Conservation (phyloP, 148 eudicot species). For the Nepenthes mirabilis region DNA sequence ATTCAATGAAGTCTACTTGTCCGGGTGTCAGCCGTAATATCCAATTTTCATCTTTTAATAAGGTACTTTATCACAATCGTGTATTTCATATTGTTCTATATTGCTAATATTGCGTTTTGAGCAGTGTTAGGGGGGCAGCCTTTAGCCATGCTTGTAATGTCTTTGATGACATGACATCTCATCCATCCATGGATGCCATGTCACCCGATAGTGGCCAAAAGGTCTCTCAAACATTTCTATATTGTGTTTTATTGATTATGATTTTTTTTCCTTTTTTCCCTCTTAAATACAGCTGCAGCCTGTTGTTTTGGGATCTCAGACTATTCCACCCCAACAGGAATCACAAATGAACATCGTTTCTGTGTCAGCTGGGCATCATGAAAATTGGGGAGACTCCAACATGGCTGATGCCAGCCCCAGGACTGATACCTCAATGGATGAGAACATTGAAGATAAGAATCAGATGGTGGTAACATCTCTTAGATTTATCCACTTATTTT, state of each 20-base stretch:
- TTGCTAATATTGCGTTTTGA: not conserved
- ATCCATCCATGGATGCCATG: too few relatives aligned
- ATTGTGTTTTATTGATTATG: not conserved
- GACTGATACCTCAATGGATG: conserved; percentile 75
- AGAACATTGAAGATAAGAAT: conserved; percentile 54
- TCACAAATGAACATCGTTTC: conserved; percentile 28
- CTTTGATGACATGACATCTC: too few relatives aligned
- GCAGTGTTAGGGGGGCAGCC: too few relatives aligned
- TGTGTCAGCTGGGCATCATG: conserved; percentile 30
- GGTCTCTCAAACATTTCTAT: not conserved
- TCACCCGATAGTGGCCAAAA: too few relatives aligned
- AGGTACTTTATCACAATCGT: conserved; percentile 25
- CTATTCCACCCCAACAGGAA: conserved; percentile 26
- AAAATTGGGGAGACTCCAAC: conserved; percentile 65
- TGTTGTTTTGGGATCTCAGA: conserved; percentile 28
- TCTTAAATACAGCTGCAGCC: not conserved
- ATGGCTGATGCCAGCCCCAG: conserved; percentile 73
- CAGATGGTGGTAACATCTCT: conserved; percentile 29
- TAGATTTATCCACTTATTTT: not conserved
- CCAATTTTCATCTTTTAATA: conserved; percentile 45
- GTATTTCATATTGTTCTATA: not conserved
- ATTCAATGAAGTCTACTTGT: conserved; percentile 35
- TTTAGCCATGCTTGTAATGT: not conserved
- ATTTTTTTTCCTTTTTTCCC: not conserved
- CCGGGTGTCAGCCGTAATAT: conserved; percentile 35